phyloP scores from a whole-genome alignment of 805 yeast species.

The Ogataea wickerhamii region DNA sequence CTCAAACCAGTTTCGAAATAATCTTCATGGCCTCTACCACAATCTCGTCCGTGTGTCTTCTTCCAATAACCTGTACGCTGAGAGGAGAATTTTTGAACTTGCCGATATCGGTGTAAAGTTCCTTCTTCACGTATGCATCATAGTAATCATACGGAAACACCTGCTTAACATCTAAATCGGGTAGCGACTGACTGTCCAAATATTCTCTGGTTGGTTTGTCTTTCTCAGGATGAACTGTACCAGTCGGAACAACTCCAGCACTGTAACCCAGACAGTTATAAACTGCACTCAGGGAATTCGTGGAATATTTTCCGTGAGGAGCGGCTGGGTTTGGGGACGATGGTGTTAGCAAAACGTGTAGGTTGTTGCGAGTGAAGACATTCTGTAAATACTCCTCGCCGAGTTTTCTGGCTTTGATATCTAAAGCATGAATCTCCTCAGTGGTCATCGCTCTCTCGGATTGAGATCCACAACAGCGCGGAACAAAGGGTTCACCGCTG shows the following conservation, averaged over 20 bases:
- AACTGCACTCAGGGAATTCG: slow-evolving; percentile 30
- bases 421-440: slow-evolving; percentile 4
- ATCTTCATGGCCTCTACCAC: slow-evolving; percentile 8
- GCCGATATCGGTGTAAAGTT: slow-evolving; percentile 5
- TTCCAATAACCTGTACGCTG: slow-evolving; percentile 56
- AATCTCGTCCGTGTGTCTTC: slow-evolving; percentile 51
- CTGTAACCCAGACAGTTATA: slow-evolving; percentile 45
- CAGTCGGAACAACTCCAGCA: slow-evolving; percentile 52
- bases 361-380: slow-evolving; percentile 4
- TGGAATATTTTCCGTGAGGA: slow-evolving; percentile 32
- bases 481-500: slow-evolving; percentile 7
- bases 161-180: slow-evolving; percentile 37
- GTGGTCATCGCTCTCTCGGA: slow-evolving; percentile 2
- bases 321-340: slow-evolving; percentile 41
- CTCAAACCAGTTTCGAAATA: slow-evolving; percentile 1
- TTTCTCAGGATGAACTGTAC: slow-evolving; percentile 44
- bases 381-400: slow-evolving; percentile 3
- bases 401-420: slow-evolving; percentile 4
- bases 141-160: slow-evolving; percentile 39
- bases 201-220: slow-evolving; percentile 31
- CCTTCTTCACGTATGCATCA: slow-evolving; percentile 26
- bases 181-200: slow-evolving; percentile 24
- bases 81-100: slow-evolving; percentile 55
- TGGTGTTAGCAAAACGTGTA: slow-evolving; percentile 37
- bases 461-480: slow-evolving; percentile 6